Conservation (phyloP, 2,329 filamentous ascomycete species). For the Exophiala lecanii-corni region DNA sequence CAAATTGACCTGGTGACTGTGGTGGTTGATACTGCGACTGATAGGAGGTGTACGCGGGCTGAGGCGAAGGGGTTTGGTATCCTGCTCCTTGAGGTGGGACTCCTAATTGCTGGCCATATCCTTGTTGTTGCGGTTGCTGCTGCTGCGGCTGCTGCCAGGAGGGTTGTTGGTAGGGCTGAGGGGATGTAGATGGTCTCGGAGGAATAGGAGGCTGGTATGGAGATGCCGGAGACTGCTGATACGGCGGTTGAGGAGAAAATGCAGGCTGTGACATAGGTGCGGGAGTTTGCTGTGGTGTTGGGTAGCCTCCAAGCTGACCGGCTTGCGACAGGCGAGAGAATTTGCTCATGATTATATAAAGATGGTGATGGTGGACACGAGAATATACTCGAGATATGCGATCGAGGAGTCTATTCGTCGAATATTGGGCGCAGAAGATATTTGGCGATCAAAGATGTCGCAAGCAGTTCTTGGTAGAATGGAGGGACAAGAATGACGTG, state of each 20-base stretch:
- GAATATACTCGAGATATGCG: no score
- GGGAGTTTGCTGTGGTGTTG: constrained; percentile 2
- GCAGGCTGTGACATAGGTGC: constrained; percentile 32
- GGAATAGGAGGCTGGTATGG: constrained; percentile 35
- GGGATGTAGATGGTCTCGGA: constrained; percentile 33
- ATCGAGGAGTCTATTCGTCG: no score
- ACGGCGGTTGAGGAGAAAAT: constrained; percentile 29
- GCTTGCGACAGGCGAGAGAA: constrained; percentile 22
- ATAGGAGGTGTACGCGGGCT: constrained; percentile 22
- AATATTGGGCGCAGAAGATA: neutral
- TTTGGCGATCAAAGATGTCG: no score
- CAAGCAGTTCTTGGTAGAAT: no score
- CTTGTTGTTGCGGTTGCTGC: constrained; percentile 37
- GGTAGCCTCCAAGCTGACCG: constrained; percentile 9
- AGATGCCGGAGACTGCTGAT: constrained; percentile 23
- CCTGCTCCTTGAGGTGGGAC: constrained; percentile 20
- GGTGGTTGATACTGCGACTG: constrained; percentile 24
- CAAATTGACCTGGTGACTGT: constrained; percentile 28
- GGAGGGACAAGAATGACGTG: constrained; percentile 18
- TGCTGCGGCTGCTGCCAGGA: constrained; percentile 37
- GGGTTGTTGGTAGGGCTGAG: constrained; percentile 36
- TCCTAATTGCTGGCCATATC: constrained; percentile 34
- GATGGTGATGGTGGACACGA: no score
- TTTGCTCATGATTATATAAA: constrained; percentile 23
- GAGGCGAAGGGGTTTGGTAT: constrained; percentile 13